Conservation (phyloP, 2,329 filamentous ascomycete genomes). For the Rhinocladiella mackenziei region DNA sequence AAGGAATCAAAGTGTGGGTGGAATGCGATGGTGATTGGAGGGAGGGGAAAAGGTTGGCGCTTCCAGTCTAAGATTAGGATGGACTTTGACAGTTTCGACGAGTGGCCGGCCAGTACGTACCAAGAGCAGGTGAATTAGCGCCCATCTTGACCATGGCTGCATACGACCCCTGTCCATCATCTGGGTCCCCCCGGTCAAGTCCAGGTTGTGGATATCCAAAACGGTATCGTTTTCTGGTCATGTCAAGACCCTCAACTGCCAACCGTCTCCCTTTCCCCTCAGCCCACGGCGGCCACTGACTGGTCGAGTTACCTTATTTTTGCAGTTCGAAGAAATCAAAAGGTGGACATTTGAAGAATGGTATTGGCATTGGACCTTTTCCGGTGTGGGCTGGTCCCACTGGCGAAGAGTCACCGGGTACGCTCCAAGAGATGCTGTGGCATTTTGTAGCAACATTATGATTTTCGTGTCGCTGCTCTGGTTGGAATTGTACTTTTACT, state of each 20-base stretch:
- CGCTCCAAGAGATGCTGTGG: constrained; percentile 1
- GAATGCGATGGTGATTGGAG: constrained; percentile 17
- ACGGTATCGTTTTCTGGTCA: constrained; percentile 2
- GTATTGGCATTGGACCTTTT: no score
- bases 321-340: no score
- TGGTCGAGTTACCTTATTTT: not conserved
- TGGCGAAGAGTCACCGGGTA: constrained; percentile 13
- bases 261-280: no score
- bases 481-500: constrained; percentile 13
- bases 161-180: constrained; percentile 8
- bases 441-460: constrained; percentile 11
- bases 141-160: constrained; percentile 15
- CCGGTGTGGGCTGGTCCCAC: not conserved
- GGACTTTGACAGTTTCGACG: constrained; percentile 17
- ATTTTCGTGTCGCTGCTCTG: constrained; percentile 4
- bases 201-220: no score
- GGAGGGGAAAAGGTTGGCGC: constrained; percentile 15
- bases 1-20: constrained; percentile 46
- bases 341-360: no score
- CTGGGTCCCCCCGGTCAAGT: constrained; percentile 9
- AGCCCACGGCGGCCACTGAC: no score
- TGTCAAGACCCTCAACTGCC: constrained; percentile 2
- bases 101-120: no score
- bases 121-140: constrained; percentile 22
- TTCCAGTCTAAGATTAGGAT: constrained; percentile 27